Conservation (phyloP, 192 early-diverging fungal species). For the Umbelopsis vinacea region DNA sequence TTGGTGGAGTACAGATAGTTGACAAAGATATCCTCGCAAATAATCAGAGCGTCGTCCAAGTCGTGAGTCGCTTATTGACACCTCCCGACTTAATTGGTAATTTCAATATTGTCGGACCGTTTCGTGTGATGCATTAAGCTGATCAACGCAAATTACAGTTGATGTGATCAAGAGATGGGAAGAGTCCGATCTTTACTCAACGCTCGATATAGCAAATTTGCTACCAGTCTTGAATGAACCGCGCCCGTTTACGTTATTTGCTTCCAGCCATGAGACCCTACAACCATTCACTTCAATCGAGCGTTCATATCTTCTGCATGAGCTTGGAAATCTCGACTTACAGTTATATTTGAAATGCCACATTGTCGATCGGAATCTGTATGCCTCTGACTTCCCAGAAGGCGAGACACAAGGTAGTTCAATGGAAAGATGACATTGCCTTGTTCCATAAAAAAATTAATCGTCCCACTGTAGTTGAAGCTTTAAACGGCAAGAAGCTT, state of each 20-base stretch:
- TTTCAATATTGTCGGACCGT: neutral
- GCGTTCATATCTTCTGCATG: slow-evolving; percentile 13
- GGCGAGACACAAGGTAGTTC: slow-evolving; percentile 13
- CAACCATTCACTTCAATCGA: slow-evolving; percentile 34
- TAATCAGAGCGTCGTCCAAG: slow-evolving; percentile 52
- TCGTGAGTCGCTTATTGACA: slow-evolving; percentile 42
- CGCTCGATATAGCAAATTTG: neutral
- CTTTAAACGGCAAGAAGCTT: slow-evolving; percentile 15
- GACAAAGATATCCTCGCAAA: slow-evolving; percentile 46
- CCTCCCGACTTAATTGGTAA: slow-evolving; percentile 49
- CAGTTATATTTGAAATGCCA: slow-evolving; percentile 16
- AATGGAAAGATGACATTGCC: neutral
- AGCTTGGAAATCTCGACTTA: slow-evolving; percentile 1
- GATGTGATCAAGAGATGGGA: slow-evolving; percentile 9
- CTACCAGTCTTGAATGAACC: slow-evolving; percentile 6
- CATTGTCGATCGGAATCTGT: slow-evolving; percentile 15
- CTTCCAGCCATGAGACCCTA: slow-evolving; percentile 31
- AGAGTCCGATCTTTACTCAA: slow-evolving; percentile 9
- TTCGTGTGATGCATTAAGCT: neutral
- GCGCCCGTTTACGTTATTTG: slow-evolving; percentile 52
- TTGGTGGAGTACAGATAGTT: slow-evolving; percentile 31
- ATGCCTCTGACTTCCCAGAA: slow-evolving; percentile 10
- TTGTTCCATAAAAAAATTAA: neutral
- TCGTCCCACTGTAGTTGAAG: slow-evolving; percentile 5
- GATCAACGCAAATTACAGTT: neutral